Base-by-base conservation (phyloP, 2,329 filamentous ascomycete species). In the Thelonectria olida region DNA sequence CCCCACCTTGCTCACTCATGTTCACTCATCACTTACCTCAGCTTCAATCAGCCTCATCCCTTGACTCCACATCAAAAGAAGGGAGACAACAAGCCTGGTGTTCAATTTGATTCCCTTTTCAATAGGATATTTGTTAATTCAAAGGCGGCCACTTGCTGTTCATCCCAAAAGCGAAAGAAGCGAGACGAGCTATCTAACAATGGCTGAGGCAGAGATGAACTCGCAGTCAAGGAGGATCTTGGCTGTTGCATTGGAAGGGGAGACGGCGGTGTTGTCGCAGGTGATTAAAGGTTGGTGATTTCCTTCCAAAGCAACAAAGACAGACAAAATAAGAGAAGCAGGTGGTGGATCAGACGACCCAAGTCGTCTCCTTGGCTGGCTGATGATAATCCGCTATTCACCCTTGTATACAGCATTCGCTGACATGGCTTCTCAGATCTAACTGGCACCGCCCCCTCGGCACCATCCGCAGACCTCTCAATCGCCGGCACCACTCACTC, bases 401-500 rank as follows among this genome's bases (percentile, higher is more conserved):
- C 15, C 44, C 51, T 10, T 13, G 47, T 27, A 9, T 23, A 52
- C 6, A 41, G 9, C 23, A 45, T 2, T 28, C 7, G 28, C 57
- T 71, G 13, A 67, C 41, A 53, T 5, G 9, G 3, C 28, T 17
- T 47, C 15, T 28, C n/a, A 88, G 86, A 85, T 50, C 80, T 88
- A 53, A 86, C 85, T 1, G 85, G 85, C 51, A 75, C 76, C 4
- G 71, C 73, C 19, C 84, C 70, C 15, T 67, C 68, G 39, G 51
- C 78, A 27, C 76, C 76, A 27, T 69, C 76, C 42, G 75, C 75
- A 73, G 66, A 66, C 7, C 71, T 77, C 2, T 78, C 80, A 3
- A 77, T 89, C 28, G 88, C 88, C 1, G 88, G 89, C 23, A 83
- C 81, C 31, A 87, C 88, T 15, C 88, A 90, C 68, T 73, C 76